Evolutionary conservation across 129 eudicot genomes (phyloP).

Genomic region (Pseudognaphalium luteoalbum): DNA sequence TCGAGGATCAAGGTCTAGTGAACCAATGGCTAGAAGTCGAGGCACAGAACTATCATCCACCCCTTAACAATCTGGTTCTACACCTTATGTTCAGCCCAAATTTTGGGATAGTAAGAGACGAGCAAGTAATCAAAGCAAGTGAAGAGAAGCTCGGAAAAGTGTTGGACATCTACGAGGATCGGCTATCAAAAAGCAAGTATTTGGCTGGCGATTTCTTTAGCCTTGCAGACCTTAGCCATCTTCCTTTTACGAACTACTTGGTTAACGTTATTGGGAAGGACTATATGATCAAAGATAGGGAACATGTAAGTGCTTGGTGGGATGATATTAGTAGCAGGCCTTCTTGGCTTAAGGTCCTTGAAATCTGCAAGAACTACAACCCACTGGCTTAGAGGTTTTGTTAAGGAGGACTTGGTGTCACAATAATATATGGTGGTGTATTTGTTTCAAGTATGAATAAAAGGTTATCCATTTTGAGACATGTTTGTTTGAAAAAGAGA

Average conservation of each 20-base stretch:
- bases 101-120: constrained; percentile 39
- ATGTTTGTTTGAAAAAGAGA: constrained; percentile 7
- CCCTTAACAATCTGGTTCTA: constrained; percentile 39
- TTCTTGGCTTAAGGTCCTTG: constrained; percentile 59
- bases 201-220: constrained; percentile 77
- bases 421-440: neutral
- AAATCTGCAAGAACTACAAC: constrained; percentile 23
- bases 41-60: constrained; percentile 56
- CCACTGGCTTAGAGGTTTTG: constrained; percentile 5
- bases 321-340: constrained; percentile 78
- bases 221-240: constrained; percentile 69
- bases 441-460: constrained; percentile 7
- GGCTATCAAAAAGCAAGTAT: constrained; percentile 60
- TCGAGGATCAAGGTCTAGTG: constrained; percentile 56
- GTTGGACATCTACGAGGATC: constrained; percentile 60
- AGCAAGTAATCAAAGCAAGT: constrained; percentile 38
- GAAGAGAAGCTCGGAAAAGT: constrained; percentile 59
- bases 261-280: constrained; percentile 39
- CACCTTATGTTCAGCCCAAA: constrained; percentile 42
- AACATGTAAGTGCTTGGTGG: constrained; percentile 78
- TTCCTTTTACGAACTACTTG: constrained; percentile 54
- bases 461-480: constrained; percentile 2
- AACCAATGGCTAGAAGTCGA: constrained; percentile 73
- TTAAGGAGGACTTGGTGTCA: neutral
- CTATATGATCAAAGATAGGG: constrained; percentile 58